Base-by-base conservation (phyloP, 306 rosid genomes). In the Nissolia schottii region DNA sequence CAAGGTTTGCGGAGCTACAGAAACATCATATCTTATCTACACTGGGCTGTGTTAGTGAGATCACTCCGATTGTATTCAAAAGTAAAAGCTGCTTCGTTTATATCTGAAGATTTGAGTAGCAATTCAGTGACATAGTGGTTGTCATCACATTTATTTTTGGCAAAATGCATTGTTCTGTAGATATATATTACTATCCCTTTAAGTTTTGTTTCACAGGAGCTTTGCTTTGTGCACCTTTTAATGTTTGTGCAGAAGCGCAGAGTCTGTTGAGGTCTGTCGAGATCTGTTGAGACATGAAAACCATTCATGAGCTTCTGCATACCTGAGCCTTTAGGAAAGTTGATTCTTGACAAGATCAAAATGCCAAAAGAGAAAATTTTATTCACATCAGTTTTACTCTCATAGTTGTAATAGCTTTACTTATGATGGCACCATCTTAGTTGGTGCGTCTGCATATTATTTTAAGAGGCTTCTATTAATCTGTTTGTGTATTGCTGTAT, bases 151-250 rank as follows among this genome's bases (percentile, higher is more conserved):
- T 56, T 29, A 41, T 51, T 68, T 74, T 18, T 51, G 28, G 45
- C 23, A 11, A 76, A 69, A 34, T 68, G 54, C 72, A 64, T 74
- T 71, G 29, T 50, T 61, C 66, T 60, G 67, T 46, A 67, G 71
- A 67, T 60, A 73, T 41, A 61, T 50, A 64, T 65, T 56, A 38
- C 63, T 68, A 11, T 68, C 50, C 27, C 32, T 25, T 9, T 64
- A 5, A 43, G 55, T 22, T 67, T 64, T 11, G 74, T 43, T 34
- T 54, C 58, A 64, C 56, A 51, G 20, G 67, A 28, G 71, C 25
- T 64, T 50, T 46, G 1, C 31, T 34, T 35, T 51, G 11, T 15
- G 14, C 34, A 71, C 62, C 40, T 67, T 68, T 20, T 64, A 43
- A 57, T 73, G 63, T 66, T 66, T 66, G 70, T 58, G 50, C 53